A percentile compares a stretch with the other conserved stretches of the same genome.
Conservation (phyloP, 129 eudicot species). For the Helichrysum umbraculigerum region DNA sequence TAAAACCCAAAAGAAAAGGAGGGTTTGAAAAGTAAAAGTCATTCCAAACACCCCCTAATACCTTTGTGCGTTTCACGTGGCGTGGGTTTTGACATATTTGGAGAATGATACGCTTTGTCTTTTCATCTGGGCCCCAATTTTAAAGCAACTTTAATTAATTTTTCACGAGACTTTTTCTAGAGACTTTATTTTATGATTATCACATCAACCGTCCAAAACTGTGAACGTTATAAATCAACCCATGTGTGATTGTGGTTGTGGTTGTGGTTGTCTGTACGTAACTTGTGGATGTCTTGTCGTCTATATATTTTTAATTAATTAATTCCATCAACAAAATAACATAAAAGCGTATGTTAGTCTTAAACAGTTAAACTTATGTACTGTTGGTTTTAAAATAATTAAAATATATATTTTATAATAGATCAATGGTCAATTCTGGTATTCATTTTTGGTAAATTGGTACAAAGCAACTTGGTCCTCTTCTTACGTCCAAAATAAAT, state of each 20-base stretch:
- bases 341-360: background rate
- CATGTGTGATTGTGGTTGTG: background rate
- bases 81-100: background rate
- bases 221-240: background rate
- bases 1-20: no score
- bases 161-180: background rate
- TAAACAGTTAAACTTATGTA: background rate
- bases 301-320: no score
- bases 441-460: background rate
- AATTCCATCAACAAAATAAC: background rate
- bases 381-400: background rate
- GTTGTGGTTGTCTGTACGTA: background rate
- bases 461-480: constrained; percentile 21
- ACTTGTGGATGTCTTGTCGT: background rate
- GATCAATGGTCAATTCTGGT: background rate
- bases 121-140: constrained; percentile 1
- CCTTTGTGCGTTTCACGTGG: constrained; percentile 4
- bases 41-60: no score
- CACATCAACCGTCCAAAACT: background rate
- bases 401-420: background rate
- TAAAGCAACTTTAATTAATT: background rate
- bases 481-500: constrained; percentile 3
- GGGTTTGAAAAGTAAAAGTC: no score
- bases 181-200: background rate
- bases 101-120: constrained; percentile 1